A percentile compares a stretch with the other conserved stretches of the same genome.
phyloP scores from a whole-genome alignment of 2,329 filamentous ascomycete genomes.

The Coniella vitis region DNA sequence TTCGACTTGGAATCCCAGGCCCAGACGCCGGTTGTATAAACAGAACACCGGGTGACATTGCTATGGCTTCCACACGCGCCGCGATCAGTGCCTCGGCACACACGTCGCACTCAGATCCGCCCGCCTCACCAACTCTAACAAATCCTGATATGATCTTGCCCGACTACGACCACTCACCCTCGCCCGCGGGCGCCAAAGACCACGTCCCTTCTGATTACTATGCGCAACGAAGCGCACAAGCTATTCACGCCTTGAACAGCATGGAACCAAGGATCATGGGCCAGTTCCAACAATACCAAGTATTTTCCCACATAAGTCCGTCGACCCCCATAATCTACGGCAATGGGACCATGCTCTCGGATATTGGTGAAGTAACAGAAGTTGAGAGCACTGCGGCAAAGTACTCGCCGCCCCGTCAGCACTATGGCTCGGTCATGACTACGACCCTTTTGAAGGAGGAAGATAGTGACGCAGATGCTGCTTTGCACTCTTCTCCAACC shows the following conservation, averaged over 20 bases:
- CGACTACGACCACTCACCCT: conserved; percentile 54
- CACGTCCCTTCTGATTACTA: conserved; percentile 43
- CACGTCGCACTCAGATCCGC: conserved; percentile 39
- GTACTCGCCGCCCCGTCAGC: conserved; percentile 27
- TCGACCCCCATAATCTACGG: conserved; percentile 62
- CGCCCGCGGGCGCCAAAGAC: conserved; percentile 41
- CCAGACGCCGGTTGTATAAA: background rate
- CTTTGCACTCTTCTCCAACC: conserved; percentile 39
- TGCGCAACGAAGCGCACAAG: conserved; percentile 39
- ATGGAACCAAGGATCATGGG: conserved; percentile 30
- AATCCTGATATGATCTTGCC: conserved; percentile 95
- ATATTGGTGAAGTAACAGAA: conserved; percentile 18
- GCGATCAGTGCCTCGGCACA: conserved; percentile 22
- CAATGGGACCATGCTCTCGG: conserved; percentile 60
- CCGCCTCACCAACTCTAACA: conserved; percentile 78
- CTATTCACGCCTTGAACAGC: conserved; percentile 29
- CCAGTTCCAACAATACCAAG: conserved; percentile 25
- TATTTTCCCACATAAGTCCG: conserved; percentile 39
- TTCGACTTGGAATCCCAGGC: no score
- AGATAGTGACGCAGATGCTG: conserved; percentile 26
- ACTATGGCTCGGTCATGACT: conserved; percentile 5
- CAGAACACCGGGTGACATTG: conserved; percentile 15
- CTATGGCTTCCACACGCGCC: conserved; percentile 23
- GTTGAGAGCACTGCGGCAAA: conserved; percentile 25
- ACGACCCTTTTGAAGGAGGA: conserved; percentile 24